Conservation (phyloP, 257 asterid genomes). For the Scutellaria galericulata region DNA sequence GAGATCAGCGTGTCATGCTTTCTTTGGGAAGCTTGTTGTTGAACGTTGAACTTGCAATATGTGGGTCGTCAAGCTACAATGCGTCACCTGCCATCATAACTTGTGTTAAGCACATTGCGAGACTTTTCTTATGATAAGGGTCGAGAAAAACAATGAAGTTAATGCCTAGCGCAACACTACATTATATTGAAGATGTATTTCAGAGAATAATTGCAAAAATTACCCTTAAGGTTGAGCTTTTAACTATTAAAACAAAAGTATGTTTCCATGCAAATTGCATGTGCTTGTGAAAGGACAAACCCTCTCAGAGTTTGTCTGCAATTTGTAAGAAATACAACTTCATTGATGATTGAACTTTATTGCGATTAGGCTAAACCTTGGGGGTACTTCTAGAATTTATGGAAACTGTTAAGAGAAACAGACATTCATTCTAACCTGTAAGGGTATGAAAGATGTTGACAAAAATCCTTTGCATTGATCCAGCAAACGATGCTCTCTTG, state of each 20-base stretch:
- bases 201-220: too few relatives aligned
- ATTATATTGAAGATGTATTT: too few relatives aligned
- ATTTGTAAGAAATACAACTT: background rate
- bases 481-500: slow-evolving; percentile 57
- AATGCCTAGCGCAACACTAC: too few relatives aligned
- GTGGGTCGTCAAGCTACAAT: slow-evolving; percentile 68
- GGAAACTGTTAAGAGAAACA: background rate
- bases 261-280: too few relatives aligned
- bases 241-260: too few relatives aligned
- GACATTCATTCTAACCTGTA: slow-evolving; percentile 54
- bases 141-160: too few relatives aligned
- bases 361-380: background rate
- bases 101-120: slow-evolving; percentile 31
- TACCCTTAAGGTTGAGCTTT: too few relatives aligned
- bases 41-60: slow-evolving; percentile 51
- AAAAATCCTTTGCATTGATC: slow-evolving; percentile 63
- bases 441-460: slow-evolving; percentile 55
- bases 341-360: background rate
- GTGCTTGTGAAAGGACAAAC: too few relatives aligned
- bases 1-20: slow-evolving; percentile 43
- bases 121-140: background rate
- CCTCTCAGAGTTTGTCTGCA: too few relatives aligned
- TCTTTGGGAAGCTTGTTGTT: slow-evolving; percentile 39
- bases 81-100: slow-evolving; percentile 52
- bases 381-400: background rate